Base-by-base conservation (phyloP, 495 filamentous ascomycete genomes). In the Penicillium macrosclerotiorum region DNA sequence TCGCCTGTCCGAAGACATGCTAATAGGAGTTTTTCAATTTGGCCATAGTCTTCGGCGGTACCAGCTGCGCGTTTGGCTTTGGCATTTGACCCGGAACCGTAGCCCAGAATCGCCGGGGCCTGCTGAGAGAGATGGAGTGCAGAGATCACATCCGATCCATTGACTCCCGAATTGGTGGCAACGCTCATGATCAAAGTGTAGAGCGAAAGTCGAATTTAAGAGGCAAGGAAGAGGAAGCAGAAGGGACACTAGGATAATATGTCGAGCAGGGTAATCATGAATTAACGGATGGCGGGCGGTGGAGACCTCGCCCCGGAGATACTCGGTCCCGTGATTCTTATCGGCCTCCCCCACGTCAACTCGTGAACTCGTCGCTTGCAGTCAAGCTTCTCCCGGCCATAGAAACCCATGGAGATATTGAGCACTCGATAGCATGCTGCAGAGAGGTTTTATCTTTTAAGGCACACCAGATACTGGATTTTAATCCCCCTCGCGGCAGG, bases 1-100 rank as follows among this genome's bases (percentile, higher is more conserved):
- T 97, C 88, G 13, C 88, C 85, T 6, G 87, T 89, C 4, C 86
- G 84, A n/a, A 97, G 75, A 59, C 85, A 93, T 7, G 90, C 82
- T 13, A 92, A 69, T 42, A 96, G 66, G 19, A 96, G 78, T 60
- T 92, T 89, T 65, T 97, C 93, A 59, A 90, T 84, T n/a, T 69
- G 74, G 3, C 76, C 73, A 87, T 90, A 97, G 59, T 83, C 71
- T 47, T 92, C 88, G 30, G 84, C 76, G 1, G 83, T 81, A 55
- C 95, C 90, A 24, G 45, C 14, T 13, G 53, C 47, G n/a, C 44
- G 41, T 6, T 19, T 46, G 19, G 75, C 73, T 57, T 76, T 79
- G 39, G 77, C 49, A n/a, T 70, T 71, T 3, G 72, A 63, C 12
- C 69, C 63, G 22, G 76, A 65, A 24, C 72, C 67, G 33, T 62